phyloP scores from a whole-genome alignment of 257 asterid genomes.

The Datura wrightii region DNA sequence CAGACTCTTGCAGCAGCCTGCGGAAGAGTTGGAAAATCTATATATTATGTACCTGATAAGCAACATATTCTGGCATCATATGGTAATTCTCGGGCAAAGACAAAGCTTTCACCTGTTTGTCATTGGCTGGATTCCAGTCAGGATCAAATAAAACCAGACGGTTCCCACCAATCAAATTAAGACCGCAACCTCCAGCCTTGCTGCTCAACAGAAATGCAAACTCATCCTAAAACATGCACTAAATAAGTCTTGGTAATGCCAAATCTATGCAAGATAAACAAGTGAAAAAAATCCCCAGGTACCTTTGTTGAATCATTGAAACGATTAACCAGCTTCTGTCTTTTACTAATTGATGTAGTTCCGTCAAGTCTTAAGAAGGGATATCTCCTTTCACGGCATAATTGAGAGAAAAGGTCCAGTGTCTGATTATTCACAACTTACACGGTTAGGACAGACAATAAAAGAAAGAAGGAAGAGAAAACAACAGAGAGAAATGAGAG shows the following conservation, averaged over 20 bases:
- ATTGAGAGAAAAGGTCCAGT: slow-evolving; percentile 90
- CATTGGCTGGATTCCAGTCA: slow-evolving; percentile 99
- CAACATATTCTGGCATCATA: slow-evolving; percentile 33
- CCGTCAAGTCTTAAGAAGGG: slow-evolving; percentile 97
- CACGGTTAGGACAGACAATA: slow-evolving; percentile 36
- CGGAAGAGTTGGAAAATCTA: slow-evolving; percentile 35
- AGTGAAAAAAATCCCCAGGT: slow-evolving; percentile 30
- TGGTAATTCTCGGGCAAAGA: not conserved
- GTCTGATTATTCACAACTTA: slow-evolving; percentile 55
- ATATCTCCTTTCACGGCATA: slow-evolving; percentile 97
- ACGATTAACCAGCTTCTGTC: slow-evolving; percentile 88
- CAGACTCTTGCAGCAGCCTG: slow-evolving; percentile 99
- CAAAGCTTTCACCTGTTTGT: slow-evolving; percentile 73
- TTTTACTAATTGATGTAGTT: slow-evolving; percentile 88
- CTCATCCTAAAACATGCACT: slow-evolving; percentile 68
- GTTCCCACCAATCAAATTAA: slow-evolving; percentile 94
- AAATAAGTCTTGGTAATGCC: slow-evolving; percentile 28
- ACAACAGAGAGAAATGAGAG: slow-evolving; percentile 15
- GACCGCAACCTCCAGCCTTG: slow-evolving; percentile 99
- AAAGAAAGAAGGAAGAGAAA: slow-evolving; percentile 26
- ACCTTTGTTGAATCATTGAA: slow-evolving; percentile 92
- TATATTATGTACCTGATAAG: not conserved
- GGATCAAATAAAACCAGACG: slow-evolving; percentile 96
- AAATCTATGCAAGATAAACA: slow-evolving; percentile 30
- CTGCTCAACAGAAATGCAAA: slow-evolving; percentile 97